Evolutionary conservation across 164 flowering plant genomes (phyloP), one percentile per base, ranked within the genome.

Genomic region (Cinnamomum chago): DNA sequence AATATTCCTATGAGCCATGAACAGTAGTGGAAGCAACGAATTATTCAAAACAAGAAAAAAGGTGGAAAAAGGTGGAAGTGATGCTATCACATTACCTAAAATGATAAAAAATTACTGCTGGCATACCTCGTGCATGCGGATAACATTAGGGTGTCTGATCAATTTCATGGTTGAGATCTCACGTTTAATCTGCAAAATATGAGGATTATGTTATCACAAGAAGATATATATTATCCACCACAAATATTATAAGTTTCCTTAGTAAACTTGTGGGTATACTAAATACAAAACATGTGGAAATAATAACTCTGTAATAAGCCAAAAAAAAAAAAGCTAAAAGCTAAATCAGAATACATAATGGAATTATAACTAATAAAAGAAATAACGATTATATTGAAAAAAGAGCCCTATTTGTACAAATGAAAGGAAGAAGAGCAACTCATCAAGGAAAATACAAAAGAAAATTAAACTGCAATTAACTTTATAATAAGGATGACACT

Each of bases 151-250:
- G 77, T 93, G 98, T 73, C 87, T 88, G 67, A 93, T 84, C 65
- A 93, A 76, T 76, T 93, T 93, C 98, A 93, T 92, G 6, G 98
- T 93, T 12, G 98, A 93, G 58, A 93, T 93, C 81, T 93, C 98
- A 50, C 98, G 93, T 79, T 93, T 93, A 75, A 93, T 93, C 98
- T 93, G 92, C 77, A 76, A 75, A 62, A 24, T 35, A 71, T 62
- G 30, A 58, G 17, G 79, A 58, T 47, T 67, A 50, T 7, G 40
- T 70, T 60, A 77, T 22, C 18, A 11, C 17, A 74, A 30, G 9
- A 62, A 22, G 10, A 47, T 72, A 68, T 24, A 75, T 30, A 18
- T 9, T 68, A 68, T 40, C 14, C n/a, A 10, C n/a, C 15, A n/a
- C 14, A 23, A 40, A n/a, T 68, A 27, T 50, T 17, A 67, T 33